Evolutionary conservation across 306 rosid species (phyloP).

Genomic region (Cicer judaicum): DNA sequence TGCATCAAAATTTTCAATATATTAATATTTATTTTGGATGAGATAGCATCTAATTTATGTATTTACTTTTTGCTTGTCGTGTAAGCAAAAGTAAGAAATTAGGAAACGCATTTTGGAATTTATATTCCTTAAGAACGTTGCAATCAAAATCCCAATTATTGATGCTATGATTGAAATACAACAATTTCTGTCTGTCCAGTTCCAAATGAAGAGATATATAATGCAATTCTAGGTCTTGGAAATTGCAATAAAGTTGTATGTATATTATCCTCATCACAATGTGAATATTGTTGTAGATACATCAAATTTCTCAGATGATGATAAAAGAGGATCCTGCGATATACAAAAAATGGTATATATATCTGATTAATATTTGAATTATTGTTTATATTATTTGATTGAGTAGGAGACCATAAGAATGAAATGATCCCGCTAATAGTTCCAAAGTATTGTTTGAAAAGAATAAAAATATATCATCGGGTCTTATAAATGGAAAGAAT

Average conservation of each 20-base stretch:
- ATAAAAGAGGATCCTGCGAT: slow-evolving; percentile 66
- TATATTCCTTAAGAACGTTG: neutral
- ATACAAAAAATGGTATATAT: neutral
- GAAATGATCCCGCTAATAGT: neutral
- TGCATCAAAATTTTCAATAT: too few relatives aligned
- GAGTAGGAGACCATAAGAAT: too few relatives aligned
- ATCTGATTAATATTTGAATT: too few relatives aligned
- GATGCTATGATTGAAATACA: slow-evolving; percentile 20
- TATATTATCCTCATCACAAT: slow-evolving; percentile 39
- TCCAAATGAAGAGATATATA: neutral
- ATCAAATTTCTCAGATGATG: slow-evolving; percentile 65
- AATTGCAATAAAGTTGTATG: slow-evolving; percentile 19
- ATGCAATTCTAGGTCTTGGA: neutral
- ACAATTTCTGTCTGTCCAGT: slow-evolving; percentile 14
- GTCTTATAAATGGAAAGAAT: neutral
- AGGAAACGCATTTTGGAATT: neutral
- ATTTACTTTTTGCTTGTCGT: neutral
- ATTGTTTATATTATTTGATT: too few relatives aligned
- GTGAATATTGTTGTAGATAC: slow-evolving; percentile 46
- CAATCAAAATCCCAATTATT: slow-evolving; percentile 1
- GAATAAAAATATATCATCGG: neutral
- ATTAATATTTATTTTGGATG: neutral
- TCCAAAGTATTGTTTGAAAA: neutral
- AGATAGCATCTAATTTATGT: neutral
- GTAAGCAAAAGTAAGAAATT: neutral